A percentile compares a stretch with the other conserved stretches of the same genome.
Evolutionary conservation across 2,329 filamentous ascomycete species (phyloP).

Genomic region (Alternaria triticimaculans): DNA sequence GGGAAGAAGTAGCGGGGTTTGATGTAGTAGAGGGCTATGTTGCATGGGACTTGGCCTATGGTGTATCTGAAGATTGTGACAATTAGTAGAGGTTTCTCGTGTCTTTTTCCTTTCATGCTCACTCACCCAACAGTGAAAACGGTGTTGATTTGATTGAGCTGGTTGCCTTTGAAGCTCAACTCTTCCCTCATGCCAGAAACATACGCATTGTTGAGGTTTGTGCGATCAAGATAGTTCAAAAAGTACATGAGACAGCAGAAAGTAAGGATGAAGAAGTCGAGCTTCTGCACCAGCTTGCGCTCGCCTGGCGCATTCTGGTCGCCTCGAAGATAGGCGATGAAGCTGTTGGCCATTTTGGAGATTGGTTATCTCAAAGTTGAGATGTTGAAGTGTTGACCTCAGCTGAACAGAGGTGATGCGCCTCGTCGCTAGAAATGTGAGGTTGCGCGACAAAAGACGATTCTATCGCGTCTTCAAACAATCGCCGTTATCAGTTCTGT

Average conservation of each 20-base stretch:
- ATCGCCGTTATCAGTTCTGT: neutral
- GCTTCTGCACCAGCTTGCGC: constrained; percentile 60
- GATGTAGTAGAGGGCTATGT: constrained; percentile 65
- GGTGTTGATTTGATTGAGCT: constrained; percentile 56
- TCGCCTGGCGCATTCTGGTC: constrained; percentile 48
- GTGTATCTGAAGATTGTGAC: constrained; percentile 40
- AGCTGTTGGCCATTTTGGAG: constrained; percentile 34
- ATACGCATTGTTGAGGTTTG: constrained; percentile 53
- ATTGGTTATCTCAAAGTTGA: neutral
- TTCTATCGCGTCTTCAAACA: neutral
- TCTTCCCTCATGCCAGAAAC: constrained; percentile 54
- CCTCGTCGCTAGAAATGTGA: neutral
- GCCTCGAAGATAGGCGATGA: constrained; percentile 44
- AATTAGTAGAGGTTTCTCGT: neutral
- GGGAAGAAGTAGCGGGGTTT: constrained; percentile 70
- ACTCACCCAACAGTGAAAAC: constrained; percentile 42
- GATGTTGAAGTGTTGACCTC: neutral
- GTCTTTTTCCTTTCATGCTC: neutral
- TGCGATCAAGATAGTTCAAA: constrained; percentile 46
- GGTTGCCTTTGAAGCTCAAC: constrained; percentile 48
- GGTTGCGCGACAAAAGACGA: neutral
- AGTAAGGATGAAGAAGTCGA: constrained; percentile 69
- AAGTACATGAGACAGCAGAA: constrained; percentile 65
- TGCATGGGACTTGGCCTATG: constrained; percentile 59
- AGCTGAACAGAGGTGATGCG: neutral